phyloP scores from a whole-genome alignment of 2,329 filamentous ascomycete genomes.

The Thelonectria rubi region DNA sequence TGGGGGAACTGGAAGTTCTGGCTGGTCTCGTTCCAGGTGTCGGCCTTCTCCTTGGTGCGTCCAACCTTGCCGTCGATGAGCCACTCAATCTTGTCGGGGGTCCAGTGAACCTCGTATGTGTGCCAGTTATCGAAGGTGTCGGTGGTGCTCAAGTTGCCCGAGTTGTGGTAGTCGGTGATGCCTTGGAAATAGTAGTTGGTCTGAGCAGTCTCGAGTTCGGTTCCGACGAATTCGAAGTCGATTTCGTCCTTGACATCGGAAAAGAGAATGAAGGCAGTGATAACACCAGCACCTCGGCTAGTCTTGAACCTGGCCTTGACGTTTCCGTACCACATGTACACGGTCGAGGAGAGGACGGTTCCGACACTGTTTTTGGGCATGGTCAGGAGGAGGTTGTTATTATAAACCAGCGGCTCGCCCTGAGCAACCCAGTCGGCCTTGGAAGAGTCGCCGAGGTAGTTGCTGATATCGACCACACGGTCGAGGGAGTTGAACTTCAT shows the following conservation, averaged over 20 bases:
- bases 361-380: slow-evolving; percentile 89
- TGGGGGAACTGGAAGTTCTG: slow-evolving; percentile 90
- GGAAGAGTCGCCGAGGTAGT: slow-evolving; percentile 86
- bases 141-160: slow-evolving; percentile 71
- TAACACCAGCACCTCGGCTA: slow-evolving; percentile 83
- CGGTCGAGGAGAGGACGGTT: slow-evolving; percentile 82
- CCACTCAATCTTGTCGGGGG: slow-evolving; percentile 86
- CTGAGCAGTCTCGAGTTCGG: slow-evolving; percentile 79
- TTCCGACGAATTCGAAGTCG: slow-evolving; percentile 93
- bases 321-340: slow-evolving; percentile 98
- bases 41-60: slow-evolving; percentile 76
- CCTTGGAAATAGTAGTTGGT: slow-evolving; percentile 99
- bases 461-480: slow-evolving; percentile 72
- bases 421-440: slow-evolving; percentile 89
- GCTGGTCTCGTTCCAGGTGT: slow-evolving; percentile 86
- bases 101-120: slow-evolving; percentile 94
- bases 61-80: slow-evolving; percentile 81
- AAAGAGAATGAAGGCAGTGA: slow-evolving; percentile 96
- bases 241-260: slow-evolving; percentile 98
- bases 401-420: slow-evolving; percentile 74
- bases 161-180: slow-evolving; percentile 84
- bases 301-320: slow-evolving; percentile 87
- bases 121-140: slow-evolving; percentile 84
- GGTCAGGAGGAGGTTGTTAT: slow-evolving; percentile 81
- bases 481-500: slow-evolving; percentile 80